A percentile compares a stretch with the other conserved stretches of the same genome.
Evolutionary conservation across 139 green algal genomes (phyloP).

Genomic region (Chlamydomonas incerta): DNA sequence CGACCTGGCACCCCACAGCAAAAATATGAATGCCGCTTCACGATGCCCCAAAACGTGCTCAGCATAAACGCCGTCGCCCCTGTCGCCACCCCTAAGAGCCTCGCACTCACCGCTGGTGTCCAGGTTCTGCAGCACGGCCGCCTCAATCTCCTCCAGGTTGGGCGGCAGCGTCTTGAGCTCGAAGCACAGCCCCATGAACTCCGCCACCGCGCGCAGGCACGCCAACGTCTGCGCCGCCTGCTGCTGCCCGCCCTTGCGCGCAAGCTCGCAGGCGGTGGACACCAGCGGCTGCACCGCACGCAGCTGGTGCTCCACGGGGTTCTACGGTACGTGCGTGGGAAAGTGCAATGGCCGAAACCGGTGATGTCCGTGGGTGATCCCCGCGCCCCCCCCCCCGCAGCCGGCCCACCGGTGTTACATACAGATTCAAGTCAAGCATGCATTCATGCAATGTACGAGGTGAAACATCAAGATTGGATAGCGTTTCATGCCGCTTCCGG

Average conservation of each 20-base stretch:
- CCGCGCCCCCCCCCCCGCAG: too few species aligned
- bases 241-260: background rate
- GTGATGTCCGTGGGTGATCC: too few species aligned
- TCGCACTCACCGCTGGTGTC: background rate
- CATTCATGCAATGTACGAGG: too few species aligned
- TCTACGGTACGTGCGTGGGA: background rate
- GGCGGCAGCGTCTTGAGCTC: conserved; percentile 39
- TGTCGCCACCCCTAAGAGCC: background rate
- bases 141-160: conserved; percentile 49
- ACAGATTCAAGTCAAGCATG: too few species aligned
- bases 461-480: too few species aligned
- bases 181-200: conserved; percentile 43
- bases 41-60: too few species aligned
- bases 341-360: too few species aligned
- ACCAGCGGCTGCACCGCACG: conserved; percentile 2
- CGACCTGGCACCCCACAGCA: too few species aligned
- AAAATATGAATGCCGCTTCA: too few species aligned
- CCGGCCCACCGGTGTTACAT: too few species aligned
- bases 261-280: conserved; percentile 9
- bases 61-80: background rate
- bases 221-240: conserved; percentile 6
- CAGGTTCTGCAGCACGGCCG: conserved; percentile 38
- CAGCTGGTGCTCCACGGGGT: conserved; percentile 28
- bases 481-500: too few species aligned
- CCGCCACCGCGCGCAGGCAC: conserved; percentile 20